phyloP scores from a whole-genome alignment of 495 filamentous ascomycete genomes.

The Durotheca rogersii region DNA sequence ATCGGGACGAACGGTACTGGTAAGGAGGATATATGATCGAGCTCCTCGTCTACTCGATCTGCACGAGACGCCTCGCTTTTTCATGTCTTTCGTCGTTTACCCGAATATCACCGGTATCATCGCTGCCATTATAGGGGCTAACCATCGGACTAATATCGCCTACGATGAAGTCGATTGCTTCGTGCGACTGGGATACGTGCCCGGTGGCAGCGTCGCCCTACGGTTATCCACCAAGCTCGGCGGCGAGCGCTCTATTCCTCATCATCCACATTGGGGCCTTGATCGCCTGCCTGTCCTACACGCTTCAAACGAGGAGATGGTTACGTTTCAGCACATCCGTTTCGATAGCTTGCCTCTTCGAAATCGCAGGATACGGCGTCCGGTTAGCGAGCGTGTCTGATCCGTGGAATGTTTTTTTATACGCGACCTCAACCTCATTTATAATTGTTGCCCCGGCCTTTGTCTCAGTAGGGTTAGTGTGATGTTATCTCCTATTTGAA shows the following conservation, averaged over 20 bases:
- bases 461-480: conserved; percentile 21
- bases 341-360: conserved; percentile 19
- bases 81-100: conserved; percentile 5
- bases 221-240: conserved; percentile 26
- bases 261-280: conserved; percentile 22
- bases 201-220: conserved; percentile 21
- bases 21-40: too few relatives aligned
- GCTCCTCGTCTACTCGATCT: not conserved
- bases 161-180: conserved; percentile 26
- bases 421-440: conserved; percentile 23
- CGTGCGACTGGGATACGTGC: conserved; percentile 21
- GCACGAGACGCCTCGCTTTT: not conserved
- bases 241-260: conserved; percentile 20
- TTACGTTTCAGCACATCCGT: conserved; percentile 23
- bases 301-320: conserved; percentile 21
- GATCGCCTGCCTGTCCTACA: conserved; percentile 17
- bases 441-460: conserved; percentile 24
- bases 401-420: conserved; percentile 27
- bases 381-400: conserved; percentile 19
- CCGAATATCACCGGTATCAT: not conserved
- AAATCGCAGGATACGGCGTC: conserved; percentile 18
- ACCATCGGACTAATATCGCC: not conserved
- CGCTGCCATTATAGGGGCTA: not conserved
- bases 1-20: too few relatives aligned
- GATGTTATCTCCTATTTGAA: not conserved